Evolutionary conservation across 2,329 filamentous ascomycete species (phyloP).

Genomic region (Colletotrichum paranaense): DNA sequence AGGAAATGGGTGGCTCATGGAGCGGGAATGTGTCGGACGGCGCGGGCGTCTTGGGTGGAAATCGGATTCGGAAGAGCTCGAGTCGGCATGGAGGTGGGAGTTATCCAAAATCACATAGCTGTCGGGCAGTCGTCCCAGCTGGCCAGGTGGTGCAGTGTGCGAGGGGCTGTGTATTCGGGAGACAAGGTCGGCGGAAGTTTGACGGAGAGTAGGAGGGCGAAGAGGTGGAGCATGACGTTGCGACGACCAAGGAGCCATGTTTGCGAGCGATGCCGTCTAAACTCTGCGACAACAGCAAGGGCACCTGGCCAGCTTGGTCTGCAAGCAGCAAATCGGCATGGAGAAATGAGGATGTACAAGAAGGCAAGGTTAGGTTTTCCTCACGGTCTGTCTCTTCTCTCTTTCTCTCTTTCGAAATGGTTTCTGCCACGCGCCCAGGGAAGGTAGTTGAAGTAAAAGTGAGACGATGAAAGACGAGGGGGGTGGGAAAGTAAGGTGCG

Average conservation of each 20-base stretch:
- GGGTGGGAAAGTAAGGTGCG: not conserved
- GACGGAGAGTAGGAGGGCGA: constrained; percentile 33
- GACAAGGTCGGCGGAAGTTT: constrained; percentile 45
- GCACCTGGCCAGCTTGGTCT: constrained; percentile 24
- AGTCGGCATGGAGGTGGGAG: constrained; percentile 45
- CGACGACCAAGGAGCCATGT: constrained; percentile 47
- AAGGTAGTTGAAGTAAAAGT: not conserved
- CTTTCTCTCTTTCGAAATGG: not conserved
- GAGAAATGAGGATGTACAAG: not conserved
- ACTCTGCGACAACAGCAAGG: constrained; percentile 28
- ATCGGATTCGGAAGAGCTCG: constrained; percentile 59
- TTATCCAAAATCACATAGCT: constrained; percentile 38
- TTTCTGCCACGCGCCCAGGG: not conserved
- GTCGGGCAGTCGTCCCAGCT: constrained; percentile 39
- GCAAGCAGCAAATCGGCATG: not conserved
- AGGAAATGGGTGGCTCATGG: constrained; percentile 84
- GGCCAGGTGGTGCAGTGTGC: constrained; percentile 38
- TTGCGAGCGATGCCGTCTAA: constrained; percentile 37
- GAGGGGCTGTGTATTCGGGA: constrained; percentile 50
- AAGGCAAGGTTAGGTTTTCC: not conserved
- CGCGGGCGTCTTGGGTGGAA: constrained; percentile 43
- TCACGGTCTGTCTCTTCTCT: not conserved
- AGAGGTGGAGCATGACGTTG: constrained; percentile 38
- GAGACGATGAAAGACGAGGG: not conserved
- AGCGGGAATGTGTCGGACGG: constrained; percentile 65